These are phyloP conservation scores for Aaosphaeria arxii DNA, from an alignment of 2,329 filamentous ascomycete species.

Conservation along the genomic window DNA sequence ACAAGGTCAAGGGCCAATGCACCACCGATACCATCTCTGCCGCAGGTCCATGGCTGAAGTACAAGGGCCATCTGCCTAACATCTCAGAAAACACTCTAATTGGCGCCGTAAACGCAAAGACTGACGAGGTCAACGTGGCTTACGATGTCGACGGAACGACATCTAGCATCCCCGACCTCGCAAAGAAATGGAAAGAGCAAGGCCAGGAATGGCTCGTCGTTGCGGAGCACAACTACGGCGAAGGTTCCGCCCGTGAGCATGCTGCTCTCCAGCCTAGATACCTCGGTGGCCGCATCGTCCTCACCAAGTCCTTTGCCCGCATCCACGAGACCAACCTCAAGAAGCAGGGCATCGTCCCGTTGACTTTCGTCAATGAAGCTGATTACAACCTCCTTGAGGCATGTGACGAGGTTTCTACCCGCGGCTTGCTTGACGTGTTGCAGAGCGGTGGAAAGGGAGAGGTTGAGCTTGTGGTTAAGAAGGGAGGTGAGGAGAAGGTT, in stretches of 20 bases:
- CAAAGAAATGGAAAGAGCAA: conserved; percentile 73
- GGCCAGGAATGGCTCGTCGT: conserved; percentile 86
- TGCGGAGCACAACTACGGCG: conserved; percentile 96
- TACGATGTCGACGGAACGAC: conserved; percentile 78
- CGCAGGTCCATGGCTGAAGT: conserved; percentile 96
- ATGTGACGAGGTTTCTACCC: conserved; percentile 77
- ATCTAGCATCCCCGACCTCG: conserved; percentile 83
- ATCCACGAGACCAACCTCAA: conserved; percentile 96
- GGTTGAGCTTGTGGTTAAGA: conserved; percentile 60
- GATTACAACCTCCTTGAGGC: conserved; percentile 85
- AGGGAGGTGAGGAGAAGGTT: conserved; percentile 60
- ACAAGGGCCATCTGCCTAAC: conserved; percentile 98
- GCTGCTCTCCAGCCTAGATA: conserved; percentile 89
- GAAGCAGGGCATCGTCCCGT: conserved; percentile 93
- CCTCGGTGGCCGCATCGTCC: conserved; percentile 78
- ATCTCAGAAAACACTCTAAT: conserved; percentile 97
- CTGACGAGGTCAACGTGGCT: conserved; percentile 86
- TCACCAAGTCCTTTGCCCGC: conserved; percentile 82
- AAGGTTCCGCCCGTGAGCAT: conserved; percentile 85
- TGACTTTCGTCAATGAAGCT: conserved; percentile 83
- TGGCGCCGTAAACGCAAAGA: conserved; percentile 88
- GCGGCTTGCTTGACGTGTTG: conserved; percentile 81
- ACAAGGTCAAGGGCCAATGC: conserved; percentile 97
- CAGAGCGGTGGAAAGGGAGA: conserved; percentile 73
- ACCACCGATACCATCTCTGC: conserved; percentile 98